phyloP scores from a whole-genome alignment of 2,329 filamentous ascomycete species.

The Cadophora gregata region DNA sequence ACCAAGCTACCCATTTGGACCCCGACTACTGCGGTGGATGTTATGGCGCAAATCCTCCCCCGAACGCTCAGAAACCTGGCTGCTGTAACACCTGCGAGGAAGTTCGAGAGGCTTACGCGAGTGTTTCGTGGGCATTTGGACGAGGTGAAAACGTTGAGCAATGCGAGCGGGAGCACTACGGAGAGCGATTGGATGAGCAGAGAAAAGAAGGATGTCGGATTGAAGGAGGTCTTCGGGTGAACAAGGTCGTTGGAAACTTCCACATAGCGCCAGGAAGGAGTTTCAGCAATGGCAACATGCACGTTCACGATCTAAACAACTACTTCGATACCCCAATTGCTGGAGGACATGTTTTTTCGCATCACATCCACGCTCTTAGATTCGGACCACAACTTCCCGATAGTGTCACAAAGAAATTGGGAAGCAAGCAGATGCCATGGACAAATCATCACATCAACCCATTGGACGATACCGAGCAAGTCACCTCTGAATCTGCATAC shows the following conservation, averaged over 20 bases:
- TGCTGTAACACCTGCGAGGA: slow-evolving; percentile 99
- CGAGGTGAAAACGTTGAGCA: slow-evolving; percentile 92
- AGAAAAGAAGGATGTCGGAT: slow-evolving; percentile 92
- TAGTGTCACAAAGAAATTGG: slow-evolving; percentile 65
- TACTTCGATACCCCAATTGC: slow-evolving; percentile 79
- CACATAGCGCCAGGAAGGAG: slow-evolving; percentile 95
- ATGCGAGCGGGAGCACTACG: slow-evolving; percentile 93
- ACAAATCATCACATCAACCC: slow-evolving; percentile 93
- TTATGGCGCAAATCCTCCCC: slow-evolving; percentile 81
- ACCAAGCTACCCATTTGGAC: slow-evolving; percentile 78
- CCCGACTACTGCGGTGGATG: slow-evolving; percentile 93
- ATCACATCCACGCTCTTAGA: slow-evolving; percentile 85
- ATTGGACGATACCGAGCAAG: slow-evolving; percentile 79
- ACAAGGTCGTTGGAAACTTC: slow-evolving; percentile 99
- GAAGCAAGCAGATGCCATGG: slow-evolving; percentile 66
- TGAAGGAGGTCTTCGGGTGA: slow-evolving; percentile 89
- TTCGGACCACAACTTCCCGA: slow-evolving; percentile 93
- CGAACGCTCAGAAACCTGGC: slow-evolving; percentile 75
- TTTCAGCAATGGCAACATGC: slow-evolving; percentile 96
- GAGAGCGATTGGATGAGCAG: slow-evolving; percentile 85
- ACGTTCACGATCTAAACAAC: slow-evolving; percentile 96
- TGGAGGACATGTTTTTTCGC: slow-evolving; percentile 83
- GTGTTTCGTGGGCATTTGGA: slow-evolving; percentile 91
- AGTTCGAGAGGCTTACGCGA: slow-evolving; percentile 91
- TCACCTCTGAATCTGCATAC: slow-evolving; percentile 80